Base-by-base conservation (phyloP, 768 basidiomycete species). In the Megacollybia marginata region DNA sequence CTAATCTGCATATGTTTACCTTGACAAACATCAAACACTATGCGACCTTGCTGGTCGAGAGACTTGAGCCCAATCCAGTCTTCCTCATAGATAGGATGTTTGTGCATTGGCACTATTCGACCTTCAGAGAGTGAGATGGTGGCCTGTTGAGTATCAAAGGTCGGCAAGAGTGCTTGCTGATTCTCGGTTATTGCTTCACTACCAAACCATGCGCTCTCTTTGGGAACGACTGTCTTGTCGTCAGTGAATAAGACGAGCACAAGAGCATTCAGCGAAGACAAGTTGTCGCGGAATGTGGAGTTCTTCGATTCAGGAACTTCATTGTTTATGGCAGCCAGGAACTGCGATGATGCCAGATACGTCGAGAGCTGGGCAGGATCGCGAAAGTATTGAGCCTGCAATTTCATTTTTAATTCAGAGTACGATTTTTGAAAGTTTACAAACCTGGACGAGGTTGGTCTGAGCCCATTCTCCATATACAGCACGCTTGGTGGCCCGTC, bases 141-240 rank as follows among this genome's bases (percentile, higher is more conserved):
- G 16, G 51, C 45, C 18, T 53, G 52, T 34, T 58, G 49, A 18
- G 46, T 45, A 28, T 28, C 4, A 2, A 28, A 6, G 4, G 23
- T 28, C 6, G 23, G n/a, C n/a, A n/a, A n/a, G 16, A 28, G n/a
- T 5, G 15, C 45, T 6, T 5, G 9, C 5, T 48, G 52, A 8
- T 66, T 66, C 15, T 74, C 70, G 16, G 69, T 65, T 19, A 64
- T 67, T 2, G 71, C 72, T 57, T 85, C 84, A 3, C 85, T 83
- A 6, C 87, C 89, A 64, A 93, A 92, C 90, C 89, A 92, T 10
- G 86, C 69, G 56, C 79, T 88, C 65, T 92, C 89, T 63, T 88
- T 89, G 0, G 91, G 91, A 16, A 91, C 72, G 19, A 88, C 85
- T 3, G 87, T 91, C 62, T 74, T 71, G 62, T 92, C 91, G 50